Conservation (phyloP, 2,329 filamentous ascomycete species). For the Ceratocystis colombiana region DNA sequence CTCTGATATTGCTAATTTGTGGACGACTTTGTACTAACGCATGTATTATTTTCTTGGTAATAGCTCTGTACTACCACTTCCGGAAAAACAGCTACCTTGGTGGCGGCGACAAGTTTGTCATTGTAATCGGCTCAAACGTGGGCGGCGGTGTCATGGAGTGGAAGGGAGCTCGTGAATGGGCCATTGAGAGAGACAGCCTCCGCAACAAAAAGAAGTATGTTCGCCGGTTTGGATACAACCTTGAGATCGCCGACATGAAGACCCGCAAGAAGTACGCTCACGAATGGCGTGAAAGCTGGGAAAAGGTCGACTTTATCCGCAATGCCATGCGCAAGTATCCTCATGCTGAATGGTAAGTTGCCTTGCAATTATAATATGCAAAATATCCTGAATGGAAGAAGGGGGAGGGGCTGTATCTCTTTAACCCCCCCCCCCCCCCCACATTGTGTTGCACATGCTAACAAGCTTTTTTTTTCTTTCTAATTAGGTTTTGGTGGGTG, state of each 20-base stretch:
- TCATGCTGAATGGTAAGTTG: slow-evolving; percentile 79
- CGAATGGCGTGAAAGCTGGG: slow-evolving; percentile 98
- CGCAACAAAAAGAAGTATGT: slow-evolving; percentile 90
- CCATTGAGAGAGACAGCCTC: slow-evolving; percentile 91
- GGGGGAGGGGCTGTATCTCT: neutral
- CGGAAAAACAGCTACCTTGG: slow-evolving; percentile 64
- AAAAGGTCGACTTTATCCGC: slow-evolving; percentile 91
- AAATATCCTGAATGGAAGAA: neutral
- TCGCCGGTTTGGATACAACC: slow-evolving; percentile 79
- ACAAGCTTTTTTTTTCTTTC: slow-evolving; percentile 5
- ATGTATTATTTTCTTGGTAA: slow-evolving; percentile 3
- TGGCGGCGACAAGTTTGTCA: slow-evolving; percentile 81
- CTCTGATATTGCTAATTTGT: neutral
- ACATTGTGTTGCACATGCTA: neutral
- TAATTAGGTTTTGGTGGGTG: slow-evolving; percentile 96
- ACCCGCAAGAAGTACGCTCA: slow-evolving; percentile 98
- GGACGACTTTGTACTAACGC: neutral
- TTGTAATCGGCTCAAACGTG: slow-evolving; percentile 86
- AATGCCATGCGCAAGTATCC: slow-evolving; percentile 88
- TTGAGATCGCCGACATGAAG: slow-evolving; percentile 97
- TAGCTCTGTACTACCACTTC: slow-evolving; percentile 52
- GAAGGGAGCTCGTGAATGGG: slow-evolving; percentile 97
- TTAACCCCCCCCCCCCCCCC: neutral
- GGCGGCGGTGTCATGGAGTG: slow-evolving; percentile 98
- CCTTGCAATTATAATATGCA: neutral